phyloP scores from a whole-genome alignment of 2,329 filamentous ascomycete species.

The Aspergillus japonicus region DNA sequence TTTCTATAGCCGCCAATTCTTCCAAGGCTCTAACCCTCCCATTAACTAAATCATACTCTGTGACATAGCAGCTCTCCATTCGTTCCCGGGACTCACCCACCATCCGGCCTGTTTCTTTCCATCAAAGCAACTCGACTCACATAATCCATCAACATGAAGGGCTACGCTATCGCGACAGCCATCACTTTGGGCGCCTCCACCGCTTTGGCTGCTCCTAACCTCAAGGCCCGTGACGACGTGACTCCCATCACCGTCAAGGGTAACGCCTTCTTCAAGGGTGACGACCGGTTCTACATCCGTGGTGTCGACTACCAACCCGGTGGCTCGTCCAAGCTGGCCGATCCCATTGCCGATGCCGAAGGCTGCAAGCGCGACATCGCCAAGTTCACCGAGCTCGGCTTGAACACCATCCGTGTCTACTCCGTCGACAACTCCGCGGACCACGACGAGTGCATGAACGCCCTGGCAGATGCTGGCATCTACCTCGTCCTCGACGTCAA shows the following conservation, averaged over 20 bases:
- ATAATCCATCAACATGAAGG: conserved; percentile 53
- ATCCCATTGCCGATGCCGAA: conserved; percentile 71
- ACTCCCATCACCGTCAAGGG: conserved; percentile 62
- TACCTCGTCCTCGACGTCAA: conserved; percentile 92
- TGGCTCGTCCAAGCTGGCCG: conserved; percentile 61
- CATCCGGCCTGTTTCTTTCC: not conserved
- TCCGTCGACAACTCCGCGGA: conserved; percentile 80
- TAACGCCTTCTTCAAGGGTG: conserved; percentile 65
- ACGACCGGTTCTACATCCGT: conserved; percentile 55
- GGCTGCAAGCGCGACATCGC: conserved; percentile 76
- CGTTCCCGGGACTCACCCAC: not conserved
- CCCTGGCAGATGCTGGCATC: conserved; percentile 78
- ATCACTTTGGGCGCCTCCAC: conserved; percentile 49
- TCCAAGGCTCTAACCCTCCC: conserved; percentile 2
- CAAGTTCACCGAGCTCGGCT: conserved; percentile 78
- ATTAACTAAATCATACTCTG: conserved; percentile 1
- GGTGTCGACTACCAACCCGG: conserved; percentile 65
- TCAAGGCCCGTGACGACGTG: conserved; percentile 46
- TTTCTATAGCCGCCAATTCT: not conserved
- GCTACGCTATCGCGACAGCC: conserved; percentile 46
- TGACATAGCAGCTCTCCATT: not conserved
- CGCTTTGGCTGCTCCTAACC: conserved; percentile 45
- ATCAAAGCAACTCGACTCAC: conserved; percentile 9
- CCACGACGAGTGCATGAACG: conserved; percentile 83
- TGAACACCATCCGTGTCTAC: conserved; percentile 93